Conservation (phyloP, 2,329 filamentous ascomycete genomes). For the Fusarium camptoceras region DNA sequence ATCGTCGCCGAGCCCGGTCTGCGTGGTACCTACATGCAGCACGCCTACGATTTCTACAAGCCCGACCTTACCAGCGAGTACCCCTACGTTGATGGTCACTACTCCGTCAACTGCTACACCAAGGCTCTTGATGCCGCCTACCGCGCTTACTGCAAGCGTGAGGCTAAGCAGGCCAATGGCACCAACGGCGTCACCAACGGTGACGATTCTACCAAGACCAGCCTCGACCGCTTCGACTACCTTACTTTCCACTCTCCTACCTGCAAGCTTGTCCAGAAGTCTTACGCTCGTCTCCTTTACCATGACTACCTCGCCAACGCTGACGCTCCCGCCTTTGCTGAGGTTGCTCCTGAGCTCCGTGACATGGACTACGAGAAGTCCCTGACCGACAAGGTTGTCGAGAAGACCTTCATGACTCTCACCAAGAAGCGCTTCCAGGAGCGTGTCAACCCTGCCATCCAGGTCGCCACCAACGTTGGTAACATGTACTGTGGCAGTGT, state of each 20-base stretch:
- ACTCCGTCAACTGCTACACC: slow-evolving; percentile 84
- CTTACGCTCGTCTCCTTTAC: slow-evolving; percentile 85
- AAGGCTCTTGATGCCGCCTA: slow-evolving; percentile 85
- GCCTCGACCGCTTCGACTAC: slow-evolving; percentile 85
- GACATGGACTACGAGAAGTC: slow-evolving; percentile 85
- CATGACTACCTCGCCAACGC: slow-evolving; percentile 84
- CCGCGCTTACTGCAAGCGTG: slow-evolving; percentile 81
- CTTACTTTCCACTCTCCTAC: slow-evolving; percentile 85
- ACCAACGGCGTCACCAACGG: slow-evolving; percentile 64
- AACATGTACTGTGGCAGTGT: slow-evolving; percentile 79
- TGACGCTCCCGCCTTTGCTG: slow-evolving; percentile 73
- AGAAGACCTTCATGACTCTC: slow-evolving; percentile 87
- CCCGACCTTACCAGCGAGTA: slow-evolving; percentile 89
- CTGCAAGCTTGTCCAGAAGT: slow-evolving; percentile 89
- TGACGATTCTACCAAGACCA: slow-evolving; percentile 64
- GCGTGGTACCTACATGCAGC: slow-evolving; percentile 83
- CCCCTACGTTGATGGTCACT: slow-evolving; percentile 86
- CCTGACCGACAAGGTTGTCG: slow-evolving; percentile 81
- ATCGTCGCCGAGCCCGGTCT: slow-evolving; percentile 82
- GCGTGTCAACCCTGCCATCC: slow-evolving; percentile 77
- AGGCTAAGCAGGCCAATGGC: slow-evolving; percentile 70
- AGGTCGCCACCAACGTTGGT: slow-evolving; percentile 81
- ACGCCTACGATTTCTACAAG: slow-evolving; percentile 93
- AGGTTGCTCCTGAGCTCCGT: slow-evolving; percentile 80
- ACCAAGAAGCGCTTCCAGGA: slow-evolving; percentile 88